Conservation (phyloP, 2,329 filamentous ascomycete genomes). For the Cladophialophora carrionii region DNA sequence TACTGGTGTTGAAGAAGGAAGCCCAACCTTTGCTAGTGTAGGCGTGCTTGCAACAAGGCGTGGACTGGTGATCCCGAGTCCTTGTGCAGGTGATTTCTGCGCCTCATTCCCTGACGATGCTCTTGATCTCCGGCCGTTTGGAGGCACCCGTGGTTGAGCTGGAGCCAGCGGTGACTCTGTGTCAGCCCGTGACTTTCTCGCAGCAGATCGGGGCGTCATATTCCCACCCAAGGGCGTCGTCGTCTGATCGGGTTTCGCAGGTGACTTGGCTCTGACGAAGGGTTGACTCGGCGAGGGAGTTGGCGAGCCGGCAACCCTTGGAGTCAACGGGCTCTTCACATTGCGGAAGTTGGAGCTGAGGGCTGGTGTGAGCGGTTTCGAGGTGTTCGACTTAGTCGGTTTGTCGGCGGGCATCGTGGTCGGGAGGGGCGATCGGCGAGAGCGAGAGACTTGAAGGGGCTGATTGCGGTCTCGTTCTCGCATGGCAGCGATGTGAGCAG, state of each 20-base stretch:
- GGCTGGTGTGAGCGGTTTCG: constrained; percentile 68
- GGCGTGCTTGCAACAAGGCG: constrained; percentile 25
- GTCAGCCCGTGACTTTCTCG: constrained; percentile 69
- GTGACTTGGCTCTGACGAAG: constrained; percentile 32
- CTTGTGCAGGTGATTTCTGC: constrained; percentile 25
- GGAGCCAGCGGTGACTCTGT: constrained; percentile 66
- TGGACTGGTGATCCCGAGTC: constrained; percentile 27
- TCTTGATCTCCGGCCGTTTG: constrained; percentile 19
- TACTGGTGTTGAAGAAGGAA: constrained; percentile 21
- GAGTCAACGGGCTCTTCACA: constrained; percentile 61
- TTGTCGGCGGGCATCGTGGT: constrained; percentile 56
- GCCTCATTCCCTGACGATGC: constrained; percentile 36
- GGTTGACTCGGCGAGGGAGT: constrained; percentile 42
- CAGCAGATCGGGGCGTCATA: constrained; percentile 76
- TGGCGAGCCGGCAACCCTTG: constrained; percentile 57
- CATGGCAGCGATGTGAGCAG: constrained; percentile 45
- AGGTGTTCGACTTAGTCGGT: constrained; percentile 52
- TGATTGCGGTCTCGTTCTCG: constrained; percentile 42
- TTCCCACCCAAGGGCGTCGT: constrained; percentile 65
- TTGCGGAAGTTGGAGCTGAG: constrained; percentile 64
- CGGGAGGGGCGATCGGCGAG: constrained; percentile 41
- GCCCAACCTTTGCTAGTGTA: constrained; percentile 18
- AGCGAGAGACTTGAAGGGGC: constrained; percentile 22
- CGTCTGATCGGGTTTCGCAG: constrained; percentile 49
- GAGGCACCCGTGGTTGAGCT: constrained; percentile 11